Conservation (phyloP, 1,284 basidiomycete genomes). For the Phylloporus sp. region DNA sequence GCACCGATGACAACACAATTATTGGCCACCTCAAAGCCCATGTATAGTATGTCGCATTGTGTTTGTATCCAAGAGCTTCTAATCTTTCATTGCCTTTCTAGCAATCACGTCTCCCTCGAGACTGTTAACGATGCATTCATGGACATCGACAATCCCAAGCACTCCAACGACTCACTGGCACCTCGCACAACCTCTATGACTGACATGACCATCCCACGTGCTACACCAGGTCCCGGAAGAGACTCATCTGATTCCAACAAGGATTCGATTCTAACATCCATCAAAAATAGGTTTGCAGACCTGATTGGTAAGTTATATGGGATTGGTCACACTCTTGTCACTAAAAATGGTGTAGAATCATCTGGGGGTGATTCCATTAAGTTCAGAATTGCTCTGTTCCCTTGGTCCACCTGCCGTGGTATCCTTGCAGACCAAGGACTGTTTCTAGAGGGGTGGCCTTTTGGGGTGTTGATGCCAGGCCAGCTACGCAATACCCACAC, state of each 20-base stretch:
- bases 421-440: neutral
- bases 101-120: neutral
- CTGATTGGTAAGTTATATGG: too few species aligned
- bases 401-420: neutral
- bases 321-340: too few species aligned
- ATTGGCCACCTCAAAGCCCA: neutral
- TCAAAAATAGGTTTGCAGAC: too few species aligned
- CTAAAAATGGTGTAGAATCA: neutral
- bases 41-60: neutral
- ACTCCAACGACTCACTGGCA: too few species aligned
- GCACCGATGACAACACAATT: neutral
- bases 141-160: too few species aligned
- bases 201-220: too few species aligned
- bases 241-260: too few species aligned
- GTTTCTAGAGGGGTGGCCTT: neutral
- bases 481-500: neutral
- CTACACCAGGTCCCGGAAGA: too few species aligned
- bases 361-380: neutral
- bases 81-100: neutral
- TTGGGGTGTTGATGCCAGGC: neutral
- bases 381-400: neutral
- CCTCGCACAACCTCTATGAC: too few species aligned
- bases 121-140: neutral
- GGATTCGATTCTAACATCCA: too few species aligned
- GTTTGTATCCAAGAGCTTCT: too few species aligned